Base-by-base conservation (phyloP, 139 green algal species). In the Spirogloea muscicola region DNA sequence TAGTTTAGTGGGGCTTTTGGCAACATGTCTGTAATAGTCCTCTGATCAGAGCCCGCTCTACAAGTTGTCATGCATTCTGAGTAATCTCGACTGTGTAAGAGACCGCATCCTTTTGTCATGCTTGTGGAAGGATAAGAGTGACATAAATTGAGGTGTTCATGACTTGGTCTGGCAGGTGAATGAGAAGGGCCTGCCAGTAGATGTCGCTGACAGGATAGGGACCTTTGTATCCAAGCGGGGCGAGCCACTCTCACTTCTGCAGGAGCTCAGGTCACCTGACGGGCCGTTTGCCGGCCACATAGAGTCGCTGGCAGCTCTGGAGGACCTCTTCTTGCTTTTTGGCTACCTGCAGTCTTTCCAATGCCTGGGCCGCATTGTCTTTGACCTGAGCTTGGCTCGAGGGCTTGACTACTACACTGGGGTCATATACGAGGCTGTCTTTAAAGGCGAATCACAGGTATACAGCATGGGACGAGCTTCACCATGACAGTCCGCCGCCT, bases 381-480 rank as follows among this genome's bases (percentile, higher is more conserved):
- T 85, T 49, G 79, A 85, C 68, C 49, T 80, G 10, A 77, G 77
- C 51, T 82, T 96, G 6, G 91, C 91, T 0, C 80, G 92, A 13
- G 92, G 92, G 6, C 88, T 97, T 79, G 92, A 97, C 79, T 97
- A 97, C 84, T 97, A 97, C 88, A 96, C 92, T 0, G 93, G 93
- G 0, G 85, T 98, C 37, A 98, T 98, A 69, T 98, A 97, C 68
- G 93, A 98, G 79, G 93, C 90, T 0, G 88, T 97, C 52, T 86
- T 97, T 21, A 77, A 88, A 69, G 92, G 88, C 4, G 86, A 68
- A 29, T n/a, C n/a, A n/a, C n/a, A n/a, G n/a, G n/a, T n/a, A n/a
- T n/a, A n/a, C n/a, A n/a, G n/a, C 13, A 52, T 52, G 43, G 43
- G 43, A 16, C 10, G n/a, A n/a, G n/a, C n/a, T n/a, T n/a, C n/a